Evolutionary conservation across 2,329 filamentous ascomycete species (phyloP), one percentile per base, ranked within the genome.

Genomic region (Mycosphaerella sp.): DNA sequence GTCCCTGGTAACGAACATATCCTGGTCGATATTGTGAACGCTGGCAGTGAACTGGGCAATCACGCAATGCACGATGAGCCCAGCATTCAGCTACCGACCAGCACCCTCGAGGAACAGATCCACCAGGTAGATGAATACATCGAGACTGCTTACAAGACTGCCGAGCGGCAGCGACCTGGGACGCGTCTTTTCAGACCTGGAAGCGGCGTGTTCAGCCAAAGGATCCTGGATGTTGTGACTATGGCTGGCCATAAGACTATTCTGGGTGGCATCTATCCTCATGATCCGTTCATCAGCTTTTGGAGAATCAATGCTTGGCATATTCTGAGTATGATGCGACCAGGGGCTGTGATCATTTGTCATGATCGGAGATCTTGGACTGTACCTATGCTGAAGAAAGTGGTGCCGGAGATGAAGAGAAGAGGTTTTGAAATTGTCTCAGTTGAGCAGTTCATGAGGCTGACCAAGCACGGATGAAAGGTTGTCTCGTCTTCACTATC

Each of bases 11-110:
- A 76, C 41, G 69, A 76, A 43, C 65, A 63, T 5, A 68, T 79
- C 53, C 67, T 86, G 43, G 62, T 68, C 51, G 67, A 77, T 7
- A 67, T 82, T 35, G 62, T 85, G 3, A 73, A 75, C 27, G 66
- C 78, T 4, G 80, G 80, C 2, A 72, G 72, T 41, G 77, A 77
- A 72, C 74, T 95, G 3, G 89, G 80, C 18, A 95, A 95, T 70
- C 89, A 95, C 69, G 89, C 86, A 8, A 90, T 93, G 87, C 79
- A 82, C 66, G 89, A 95, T 69, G 87, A 93, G 72, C 82, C 88
- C 0, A 85, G 84, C 8, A 75, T 79, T 40, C 73, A 73, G 0
- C 73, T 95, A 21, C 69, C 74, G 36, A 75, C 82, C 45, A 71
- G 71, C 0, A 75, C 79, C 55, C 77, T 95, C 1, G 70, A 74